Base-by-base conservation (phyloP, 225 moss, liverwort and hornwort species). In the Marchantia paleacea region DNA sequence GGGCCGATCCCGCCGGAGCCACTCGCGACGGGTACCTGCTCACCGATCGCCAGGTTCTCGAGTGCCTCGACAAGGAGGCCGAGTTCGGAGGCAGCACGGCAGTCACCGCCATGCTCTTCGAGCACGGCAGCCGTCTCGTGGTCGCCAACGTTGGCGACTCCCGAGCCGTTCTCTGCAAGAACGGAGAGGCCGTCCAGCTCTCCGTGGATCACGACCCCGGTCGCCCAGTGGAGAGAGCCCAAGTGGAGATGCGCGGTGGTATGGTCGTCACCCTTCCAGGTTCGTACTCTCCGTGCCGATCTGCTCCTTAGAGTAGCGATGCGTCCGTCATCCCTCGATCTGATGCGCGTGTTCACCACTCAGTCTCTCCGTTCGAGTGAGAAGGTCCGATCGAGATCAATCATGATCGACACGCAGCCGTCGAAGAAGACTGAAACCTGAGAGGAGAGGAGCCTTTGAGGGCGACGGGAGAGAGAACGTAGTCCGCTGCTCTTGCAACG, bases 111-210 rank as follows among this genome's bases (percentile, higher is more conserved):
- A 91, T 99, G 89, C 66, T 99, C 3, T 80, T 84, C 61, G 90
- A 87, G 78, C 80, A 85, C 10, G 92, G 92, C 20, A 77, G 89
- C 52, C 86, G 88, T 25, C 82, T 99, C 53, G 79, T 92, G 50
- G 87, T 99, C 20, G 97, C 97, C 16, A 99, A 95, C 80, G 78
- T 99, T 7, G 97, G 97, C 47, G 97, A 99, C 55, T 93, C 97
- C 8, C 89, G 89, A 18, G 93, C 95, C 0, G 80, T 99, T 7
- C 73, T 95, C 31, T 89, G 80, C 53, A 91, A 86, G 50, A 83
- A 91, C 26, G 97, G 97, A 1, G 81, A 78, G 72, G 91, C 92
- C 1, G 84, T 88, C 47, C 95, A 99, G 62, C 60, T 95, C 1
- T 90, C 95, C 0, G 95, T 95, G 53, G 93, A 99, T 13, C 97